Percentiles rank a stretch among this genome's conserved stretches.
Conservation (phyloP, 2,329 filamentous ascomycete species). For the Massarina eburnea region DNA sequence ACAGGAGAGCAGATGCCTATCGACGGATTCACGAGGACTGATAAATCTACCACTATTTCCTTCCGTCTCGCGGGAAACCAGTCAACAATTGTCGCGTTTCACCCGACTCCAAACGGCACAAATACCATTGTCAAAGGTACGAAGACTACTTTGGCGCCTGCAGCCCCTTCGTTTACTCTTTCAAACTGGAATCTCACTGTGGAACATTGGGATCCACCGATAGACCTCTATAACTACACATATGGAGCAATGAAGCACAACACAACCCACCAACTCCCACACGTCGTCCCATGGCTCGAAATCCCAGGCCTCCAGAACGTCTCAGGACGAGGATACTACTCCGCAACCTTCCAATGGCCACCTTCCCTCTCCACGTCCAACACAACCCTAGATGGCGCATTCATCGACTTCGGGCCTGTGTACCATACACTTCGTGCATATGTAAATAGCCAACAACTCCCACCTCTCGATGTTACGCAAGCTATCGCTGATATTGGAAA, state of each 20-base stretch:
- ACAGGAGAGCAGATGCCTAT: constrained; percentile 42
- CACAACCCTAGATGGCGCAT: constrained; percentile 13
- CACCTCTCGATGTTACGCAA: constrained; percentile 33
- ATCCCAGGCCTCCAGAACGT: constrained; percentile 28
- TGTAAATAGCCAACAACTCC: constrained; percentile 32
- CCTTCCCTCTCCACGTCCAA: neutral
- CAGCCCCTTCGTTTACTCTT: constrained; percentile 23
- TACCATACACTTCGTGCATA: constrained; percentile 29
- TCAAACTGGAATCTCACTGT: constrained; percentile 41
- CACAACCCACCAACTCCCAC: constrained; percentile 12
- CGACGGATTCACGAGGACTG: constrained; percentile 32
- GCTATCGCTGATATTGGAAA: constrained; percentile 26
- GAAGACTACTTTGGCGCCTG: neutral
- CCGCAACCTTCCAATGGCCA: constrained; percentile 34
- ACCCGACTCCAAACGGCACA: neutral
- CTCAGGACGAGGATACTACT: constrained; percentile 40
- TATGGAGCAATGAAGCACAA: constrained; percentile 11
- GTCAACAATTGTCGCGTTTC: constrained; percentile 45
- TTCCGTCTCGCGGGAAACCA: constrained; percentile 46
- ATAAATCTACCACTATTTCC: constrained; percentile 28
- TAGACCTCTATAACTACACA: constrained; percentile 34
- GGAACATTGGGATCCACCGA: constrained; percentile 45
- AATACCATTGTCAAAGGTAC: neutral
- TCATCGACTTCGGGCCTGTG: constrained; percentile 30
- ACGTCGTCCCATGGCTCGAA: constrained; percentile 8